Evolutionary conservation across 208 protist genomes (phyloP), one percentile per base, ranked within the genome.

Genomic region (Trypanosoma congolense): DNA sequence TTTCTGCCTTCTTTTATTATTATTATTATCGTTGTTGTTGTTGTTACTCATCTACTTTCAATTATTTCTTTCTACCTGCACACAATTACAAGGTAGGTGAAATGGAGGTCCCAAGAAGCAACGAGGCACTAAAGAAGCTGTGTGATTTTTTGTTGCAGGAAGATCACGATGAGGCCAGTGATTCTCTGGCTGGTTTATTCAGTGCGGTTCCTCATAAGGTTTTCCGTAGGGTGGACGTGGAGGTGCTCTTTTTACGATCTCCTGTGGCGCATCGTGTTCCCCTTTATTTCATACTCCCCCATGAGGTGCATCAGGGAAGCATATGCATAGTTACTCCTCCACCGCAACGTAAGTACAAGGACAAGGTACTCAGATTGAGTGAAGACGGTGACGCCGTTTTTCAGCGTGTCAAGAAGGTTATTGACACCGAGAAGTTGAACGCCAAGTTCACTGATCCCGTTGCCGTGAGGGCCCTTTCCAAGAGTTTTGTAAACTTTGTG

Each of bases 401-500:
- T 18, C 76, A 87, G 70, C 75, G 82, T 30, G 78, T 95, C 44
- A 75, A 79, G 31, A 83, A 83, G 8, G 84, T 95, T 18, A 84
- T 95, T 33, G 87, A 95, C 65, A 80, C 75, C 16, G 76, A 83
- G 58, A 89, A 89, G 56, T 65, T 95, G n/a, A 35, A 59, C 8
- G 74, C 66, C n/a, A 91, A 90, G 65, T 68, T 90, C 43, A 26
- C 44, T 5, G 77, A 85, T 33, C 87, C 87, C 10, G 87, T 95
- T 24, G 57, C 84, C 0, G 70, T 87, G 18, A 83, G 87, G 25
- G 83, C 84, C 2, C 83, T 95, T 21, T 73, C 87, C 4, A 91
- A 83, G 56, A 90, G 82, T 55, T 95, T 88, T 62, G 81, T 90
- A 46, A 78, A 92, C 63, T 91, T 95, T 57, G 60, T 95, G 40